phyloP scores from a whole-genome alignment of 495 filamentous ascomycete genomes.

The Penicillium salamii region DNA sequence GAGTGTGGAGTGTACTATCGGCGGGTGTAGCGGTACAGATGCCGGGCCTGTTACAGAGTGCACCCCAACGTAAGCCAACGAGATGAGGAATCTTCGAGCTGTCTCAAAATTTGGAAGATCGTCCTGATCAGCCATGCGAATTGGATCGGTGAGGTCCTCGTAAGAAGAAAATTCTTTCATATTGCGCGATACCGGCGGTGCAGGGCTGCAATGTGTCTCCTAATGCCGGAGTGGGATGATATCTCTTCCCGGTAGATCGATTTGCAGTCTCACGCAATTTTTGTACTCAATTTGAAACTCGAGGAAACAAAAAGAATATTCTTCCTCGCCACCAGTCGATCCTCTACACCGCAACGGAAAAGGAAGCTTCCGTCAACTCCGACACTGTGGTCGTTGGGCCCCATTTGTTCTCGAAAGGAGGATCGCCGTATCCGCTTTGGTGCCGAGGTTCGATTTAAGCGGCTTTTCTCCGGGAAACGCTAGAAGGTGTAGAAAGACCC shows the following conservation, averaged over 20 bases:
- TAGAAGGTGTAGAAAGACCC: conserved; percentile 2
- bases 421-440: conserved; percentile 10
- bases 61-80: too few species aligned
- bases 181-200: neutral
- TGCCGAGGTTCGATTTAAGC: conserved; percentile 5
- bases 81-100: neutral
- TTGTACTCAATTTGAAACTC: too few species aligned
- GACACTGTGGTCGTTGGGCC: conserved; percentile 2
- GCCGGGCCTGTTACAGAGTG: neutral
- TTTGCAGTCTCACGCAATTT: neutral
- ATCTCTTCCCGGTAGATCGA: neutral
- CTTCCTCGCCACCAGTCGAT: conserved; percentile 3
- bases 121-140: neutral
- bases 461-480: neutral
- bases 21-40: neutral
- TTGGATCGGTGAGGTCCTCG: conserved; percentile 1
- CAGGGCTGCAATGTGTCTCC: neutral
- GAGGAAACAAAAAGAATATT: neutral
- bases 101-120: conserved; percentile 1
- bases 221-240: neutral
- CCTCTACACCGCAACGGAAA: conserved; percentile 6
- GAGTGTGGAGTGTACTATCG: neutral
- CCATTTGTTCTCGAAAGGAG: conserved; percentile 1
- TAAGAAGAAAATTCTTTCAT: neutral
- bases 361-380: neutral